Conservation (phyloP, 495 filamentous ascomycete species). For the Penicillium turbatum region DNA sequence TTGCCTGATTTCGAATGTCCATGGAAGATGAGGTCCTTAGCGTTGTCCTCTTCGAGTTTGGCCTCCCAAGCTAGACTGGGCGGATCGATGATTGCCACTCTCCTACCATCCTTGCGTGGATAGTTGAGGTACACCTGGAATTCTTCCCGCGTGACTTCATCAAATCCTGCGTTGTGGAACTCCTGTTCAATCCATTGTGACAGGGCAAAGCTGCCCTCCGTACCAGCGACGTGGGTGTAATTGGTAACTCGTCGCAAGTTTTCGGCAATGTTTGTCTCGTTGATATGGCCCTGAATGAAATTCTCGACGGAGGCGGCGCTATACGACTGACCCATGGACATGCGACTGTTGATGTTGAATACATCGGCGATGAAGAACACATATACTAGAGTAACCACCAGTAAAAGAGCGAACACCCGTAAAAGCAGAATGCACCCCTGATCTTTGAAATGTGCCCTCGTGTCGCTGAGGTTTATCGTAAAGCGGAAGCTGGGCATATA, state of each 20-base stretch:
- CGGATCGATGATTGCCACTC: conserved; percentile 77
- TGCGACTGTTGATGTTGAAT: conserved; percentile 51
- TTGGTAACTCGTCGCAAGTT: conserved; percentile 67
- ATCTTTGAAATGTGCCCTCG: conserved; percentile 26
- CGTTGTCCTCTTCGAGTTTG: conserved; percentile 70
- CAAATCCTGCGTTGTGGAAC: conserved; percentile 65
- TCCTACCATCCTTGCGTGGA: conserved; percentile 68
- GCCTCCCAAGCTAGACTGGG: conserved; percentile 70
- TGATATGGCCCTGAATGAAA: conserved; percentile 65
- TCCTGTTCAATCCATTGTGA: conserved; percentile 74
- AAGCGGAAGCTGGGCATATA: conserved; percentile 42
- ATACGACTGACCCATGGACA: conserved; percentile 41
- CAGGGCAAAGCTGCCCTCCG: conserved; percentile 78
- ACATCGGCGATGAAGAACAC: conserved; percentile 78
- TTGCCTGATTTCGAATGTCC: conserved; percentile 84
- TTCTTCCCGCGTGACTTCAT: conserved; percentile 65
- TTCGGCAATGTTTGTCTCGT: conserved; percentile 63
- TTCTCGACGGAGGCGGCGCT: conserved; percentile 59
- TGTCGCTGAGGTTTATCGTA: conserved; percentile 30
- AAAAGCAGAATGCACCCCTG: conserved; percentile 59
- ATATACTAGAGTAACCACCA: conserved; percentile 74
- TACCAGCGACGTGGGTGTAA: conserved; percentile 85
- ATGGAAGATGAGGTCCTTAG: conserved; percentile 74
- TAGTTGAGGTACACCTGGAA: conserved; percentile 93
- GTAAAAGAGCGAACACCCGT: conserved; percentile 65